Evolutionary conservation across 805 yeast genomes (phyloP), one percentile per base, ranked within the genome.

Genomic region (Yarrowia osloensis): DNA sequence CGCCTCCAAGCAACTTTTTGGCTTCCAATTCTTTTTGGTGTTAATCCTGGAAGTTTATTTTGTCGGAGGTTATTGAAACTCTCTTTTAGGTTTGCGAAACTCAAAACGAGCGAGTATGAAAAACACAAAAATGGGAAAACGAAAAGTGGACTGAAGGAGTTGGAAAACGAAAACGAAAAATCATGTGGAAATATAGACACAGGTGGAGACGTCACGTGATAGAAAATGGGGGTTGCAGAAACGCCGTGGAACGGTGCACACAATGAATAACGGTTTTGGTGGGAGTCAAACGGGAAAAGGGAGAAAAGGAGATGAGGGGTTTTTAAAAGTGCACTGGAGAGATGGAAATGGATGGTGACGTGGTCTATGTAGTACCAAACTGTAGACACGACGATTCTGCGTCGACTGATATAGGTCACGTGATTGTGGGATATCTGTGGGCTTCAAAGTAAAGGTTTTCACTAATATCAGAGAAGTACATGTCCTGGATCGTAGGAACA

Each of bases 21-120:
- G 21, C 55, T 50, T 33, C 29, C 37, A 29, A 50, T 50, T 50
- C 57, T 50, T 50, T 50, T 50, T 50, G 57, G 29, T 50, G 40
- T 22, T 21, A 50, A 31, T 33, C 40, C 55, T 29, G 12, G 8
- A 50, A 50, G 40, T 15, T 22, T 50, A 50, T 50, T 33, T 6
- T 6, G 22, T 33, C 57, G 57, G 57, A 50, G 40, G 42, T 33
- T 50, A 50, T 33, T 33, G 29, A 8, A 33, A 50, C 19, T 29
- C 4, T 21, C 7, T 8, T 21, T 21, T 15, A 5, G 26, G 31
- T 50, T 31, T 26, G 3, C 8, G 19, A 31, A 29, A 7, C 19
- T 9, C 3, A 24, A 44, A 24, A 0, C 9, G 19, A 15, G 4
- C 17, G n/a, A 44, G 49, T 44, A 13, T 24, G 29, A 44, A 42